phyloP scores from a whole-genome alignment of 495 filamentous ascomycete species.

The Aspergillus funiculosus region DNA sequence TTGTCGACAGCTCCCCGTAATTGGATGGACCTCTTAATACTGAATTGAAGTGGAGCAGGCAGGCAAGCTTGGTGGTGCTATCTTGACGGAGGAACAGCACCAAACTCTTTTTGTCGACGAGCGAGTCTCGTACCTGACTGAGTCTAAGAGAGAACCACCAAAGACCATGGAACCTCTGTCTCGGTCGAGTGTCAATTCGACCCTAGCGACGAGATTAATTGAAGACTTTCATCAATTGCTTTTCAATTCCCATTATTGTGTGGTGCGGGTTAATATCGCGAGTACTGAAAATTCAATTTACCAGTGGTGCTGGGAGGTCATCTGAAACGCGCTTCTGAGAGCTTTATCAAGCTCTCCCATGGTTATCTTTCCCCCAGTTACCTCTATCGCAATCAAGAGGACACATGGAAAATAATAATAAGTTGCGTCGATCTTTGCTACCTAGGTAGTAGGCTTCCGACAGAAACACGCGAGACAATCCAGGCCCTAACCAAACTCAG shows the following conservation, averaged over 20 bases:
- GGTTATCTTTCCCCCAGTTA: conserved; percentile 4
- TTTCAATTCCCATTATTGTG: too few species aligned
- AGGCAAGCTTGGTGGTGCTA: conserved; percentile 7
- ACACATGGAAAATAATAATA: neutral
- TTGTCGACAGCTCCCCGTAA: neutral
- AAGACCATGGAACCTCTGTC: conserved; percentile 13
- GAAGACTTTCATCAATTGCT: neutral
- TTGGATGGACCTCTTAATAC: conserved; percentile 7
- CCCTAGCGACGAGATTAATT: conserved; percentile 1
- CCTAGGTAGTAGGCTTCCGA: neutral
- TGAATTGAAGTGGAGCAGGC: conserved; percentile 9
- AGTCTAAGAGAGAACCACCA: conserved; percentile 13
- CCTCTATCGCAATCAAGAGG: neutral
- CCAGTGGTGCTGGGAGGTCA: neutral
- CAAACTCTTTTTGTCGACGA: conserved; percentile 1
- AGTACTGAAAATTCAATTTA: neutral
- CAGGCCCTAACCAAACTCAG: neutral
- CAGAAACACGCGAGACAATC: conserved; percentile 11
- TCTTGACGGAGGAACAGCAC: neutral
- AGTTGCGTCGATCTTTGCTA: conserved; percentile 7
- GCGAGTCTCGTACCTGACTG: conserved; percentile 10
- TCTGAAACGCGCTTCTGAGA: conserved; percentile 7
- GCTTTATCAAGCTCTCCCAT: conserved; percentile 5
- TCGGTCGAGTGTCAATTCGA: conserved; percentile 11
- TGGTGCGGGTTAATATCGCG: too few species aligned